These are phyloP conservation scores for Juglanconis sp. DNA, from an alignment of 2,329 filamentous ascomycete genomes.

Conservation along the genomic window DNA sequence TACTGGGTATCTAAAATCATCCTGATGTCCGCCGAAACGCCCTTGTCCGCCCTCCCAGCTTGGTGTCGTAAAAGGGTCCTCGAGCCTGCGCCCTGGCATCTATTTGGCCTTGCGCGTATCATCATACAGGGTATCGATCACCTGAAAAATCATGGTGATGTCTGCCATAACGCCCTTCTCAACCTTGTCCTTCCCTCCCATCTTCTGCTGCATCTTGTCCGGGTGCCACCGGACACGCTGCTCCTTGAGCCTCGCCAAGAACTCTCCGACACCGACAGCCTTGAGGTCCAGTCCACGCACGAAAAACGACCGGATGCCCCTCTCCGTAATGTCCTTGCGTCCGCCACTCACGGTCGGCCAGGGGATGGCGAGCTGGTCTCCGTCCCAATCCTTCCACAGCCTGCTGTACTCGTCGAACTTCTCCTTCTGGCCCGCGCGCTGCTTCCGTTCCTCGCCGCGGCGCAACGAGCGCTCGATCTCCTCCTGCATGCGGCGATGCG, in stretches of 20 bases:
- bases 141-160: constrained; percentile 89
- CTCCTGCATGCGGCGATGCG: constrained; percentile 42
- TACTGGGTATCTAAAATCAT: too few relatives aligned
- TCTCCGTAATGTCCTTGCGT: constrained; percentile 52
- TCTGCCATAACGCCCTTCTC: constrained; percentile 69
- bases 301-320: constrained; percentile 69
- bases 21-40: neutral
- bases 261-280: constrained; percentile 42
- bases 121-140: constrained; percentile 77
- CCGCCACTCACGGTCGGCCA: constrained; percentile 72
- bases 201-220: constrained; percentile 91
- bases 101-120: constrained; percentile 46
- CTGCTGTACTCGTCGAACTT: constrained; percentile 63
- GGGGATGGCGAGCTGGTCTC: constrained; percentile 41
- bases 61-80: neutral
- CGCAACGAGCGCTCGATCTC: constrained; percentile 69
- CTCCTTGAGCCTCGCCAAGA: constrained; percentile 61
- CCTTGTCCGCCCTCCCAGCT: neutral
- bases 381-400: constrained; percentile 60
- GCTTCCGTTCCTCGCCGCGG: constrained; percentile 62
- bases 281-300: constrained; percentile 43
- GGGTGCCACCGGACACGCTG: constrained; percentile 96
- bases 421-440: constrained; percentile 51
- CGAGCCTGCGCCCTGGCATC: constrained; percentile 4
- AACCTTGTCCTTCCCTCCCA: constrained; percentile 69